Percentiles rank a stretch among this genome's conserved stretches.
Evolutionary conservation across 805 yeast species (phyloP).

Genomic region (Novakomyces olei): DNA sequence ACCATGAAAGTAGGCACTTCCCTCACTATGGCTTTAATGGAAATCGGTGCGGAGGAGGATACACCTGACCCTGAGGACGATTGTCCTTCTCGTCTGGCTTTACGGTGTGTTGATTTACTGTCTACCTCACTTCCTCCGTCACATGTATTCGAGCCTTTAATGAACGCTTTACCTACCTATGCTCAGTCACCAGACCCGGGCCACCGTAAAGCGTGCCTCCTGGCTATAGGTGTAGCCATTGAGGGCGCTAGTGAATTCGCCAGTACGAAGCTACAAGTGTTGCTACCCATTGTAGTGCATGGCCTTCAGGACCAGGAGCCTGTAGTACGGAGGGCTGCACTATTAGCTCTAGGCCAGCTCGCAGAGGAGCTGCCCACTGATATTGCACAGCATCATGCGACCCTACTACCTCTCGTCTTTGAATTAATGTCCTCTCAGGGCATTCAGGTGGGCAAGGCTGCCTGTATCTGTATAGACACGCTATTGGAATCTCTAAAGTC

Average conservation of each 20-base stretch:
- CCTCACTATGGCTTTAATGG: conserved; percentile 48
- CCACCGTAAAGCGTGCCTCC: conserved; percentile 70
- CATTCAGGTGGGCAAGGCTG: conserved; percentile 67
- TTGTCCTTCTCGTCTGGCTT: conserved; percentile 52
- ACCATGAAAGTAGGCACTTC: conserved; percentile 68
- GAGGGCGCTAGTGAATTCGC: conserved; percentile 89
- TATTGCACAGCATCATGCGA: conserved; percentile 64
- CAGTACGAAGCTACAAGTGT: conserved; percentile 47
- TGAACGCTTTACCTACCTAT: conserved; percentile 23
- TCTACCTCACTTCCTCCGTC: conserved; percentile 77
- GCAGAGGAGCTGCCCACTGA: conserved; percentile 68
- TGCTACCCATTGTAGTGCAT: conserved; percentile 46
- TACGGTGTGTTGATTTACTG: conserved; percentile 56
- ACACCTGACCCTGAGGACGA: conserved; percentile 81
- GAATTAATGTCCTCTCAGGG: conserved; percentile 63
- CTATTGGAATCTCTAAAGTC: conserved; percentile 76
- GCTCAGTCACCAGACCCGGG: conserved; percentile 36
- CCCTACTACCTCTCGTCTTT: conserved; percentile 67
- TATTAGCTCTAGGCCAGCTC: conserved; percentile 55
- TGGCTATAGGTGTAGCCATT: conserved; percentile 61
- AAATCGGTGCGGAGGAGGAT: conserved; percentile 61
- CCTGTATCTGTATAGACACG: conserved; percentile 79
- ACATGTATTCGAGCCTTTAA: conserved; percentile 64
- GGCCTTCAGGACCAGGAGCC: conserved; percentile 61
- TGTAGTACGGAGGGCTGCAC: conserved; percentile 65